Evolutionary conservation across 73 alveolate species (phyloP).

Genomic region (Paramecium caudatum): DNA sequence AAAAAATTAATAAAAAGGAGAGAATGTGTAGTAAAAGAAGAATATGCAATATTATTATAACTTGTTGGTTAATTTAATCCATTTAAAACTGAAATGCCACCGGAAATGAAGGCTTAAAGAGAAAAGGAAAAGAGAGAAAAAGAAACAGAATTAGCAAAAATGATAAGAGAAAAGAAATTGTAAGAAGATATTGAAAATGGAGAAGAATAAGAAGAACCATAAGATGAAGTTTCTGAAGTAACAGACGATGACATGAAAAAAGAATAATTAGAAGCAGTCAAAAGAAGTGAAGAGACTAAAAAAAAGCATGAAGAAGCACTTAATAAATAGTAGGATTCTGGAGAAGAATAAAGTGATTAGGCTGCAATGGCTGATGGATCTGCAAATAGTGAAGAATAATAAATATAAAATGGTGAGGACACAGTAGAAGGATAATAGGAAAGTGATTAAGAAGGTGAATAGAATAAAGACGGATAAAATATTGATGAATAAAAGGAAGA

Average conservation of each 20-base stretch:
- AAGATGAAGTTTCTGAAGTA: not conserved
- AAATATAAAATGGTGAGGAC: not conserved
- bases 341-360: constrained; percentile 22
- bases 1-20: constrained; percentile 1
- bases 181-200: not conserved
- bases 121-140: constrained; percentile 10
- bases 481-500: not conserved
- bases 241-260: not conserved
- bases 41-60: not conserved
- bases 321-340: not conserved
- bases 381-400: not conserved
- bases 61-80: constrained; percentile 48
- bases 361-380: not conserved
- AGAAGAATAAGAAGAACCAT: not conserved
- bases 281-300: constrained; percentile 48
- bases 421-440: not conserved
- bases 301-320: constrained; percentile 1
- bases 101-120: constrained; percentile 12
- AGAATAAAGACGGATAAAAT: not conserved
- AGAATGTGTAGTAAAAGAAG: constrained; percentile 41
- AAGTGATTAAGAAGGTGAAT: not conserved
- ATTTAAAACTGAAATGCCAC: constrained; percentile 45
- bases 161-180: not conserved
- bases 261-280: not conserved
- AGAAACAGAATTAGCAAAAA: constrained; percentile 61